Conservation (phyloP, 495 filamentous ascomycete species). For the Podospora australis region DNA sequence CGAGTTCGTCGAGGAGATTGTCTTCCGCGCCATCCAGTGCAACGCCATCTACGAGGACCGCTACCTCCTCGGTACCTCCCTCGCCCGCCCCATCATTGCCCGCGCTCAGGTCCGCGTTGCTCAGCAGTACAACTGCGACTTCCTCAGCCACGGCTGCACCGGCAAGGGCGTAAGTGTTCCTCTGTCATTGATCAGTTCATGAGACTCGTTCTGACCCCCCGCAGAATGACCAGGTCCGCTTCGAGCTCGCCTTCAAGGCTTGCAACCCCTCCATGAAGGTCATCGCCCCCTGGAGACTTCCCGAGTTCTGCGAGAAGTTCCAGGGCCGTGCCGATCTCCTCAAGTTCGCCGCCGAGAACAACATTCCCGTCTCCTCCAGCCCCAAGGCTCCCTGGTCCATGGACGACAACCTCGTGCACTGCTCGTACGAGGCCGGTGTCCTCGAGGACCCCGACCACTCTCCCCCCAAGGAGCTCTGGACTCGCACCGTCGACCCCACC, state of each 20-base stretch:
- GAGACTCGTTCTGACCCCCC: neutral
- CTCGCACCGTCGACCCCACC: slow-evolving; percentile 65
- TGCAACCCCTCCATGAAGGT: slow-evolving; percentile 72
- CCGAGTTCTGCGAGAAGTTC: slow-evolving; percentile 77
- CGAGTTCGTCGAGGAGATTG: slow-evolving; percentile 80
- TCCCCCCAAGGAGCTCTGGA: slow-evolving; percentile 82
- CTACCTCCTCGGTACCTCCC: slow-evolving; percentile 70
- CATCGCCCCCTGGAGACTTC: slow-evolving; percentile 83
- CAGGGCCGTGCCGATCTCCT: slow-evolving; percentile 82
- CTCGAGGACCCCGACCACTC: slow-evolving; percentile 60
- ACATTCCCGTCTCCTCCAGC: slow-evolving; percentile 80
- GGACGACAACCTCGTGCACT: slow-evolving; percentile 90
- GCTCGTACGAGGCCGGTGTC: slow-evolving; percentile 81
- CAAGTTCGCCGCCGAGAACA: slow-evolving; percentile 69
- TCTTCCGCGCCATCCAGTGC: slow-evolving; percentile 82
- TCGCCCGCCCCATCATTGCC: slow-evolving; percentile 87
- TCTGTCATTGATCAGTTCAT: neutral
- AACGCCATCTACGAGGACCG: slow-evolving; percentile 83
- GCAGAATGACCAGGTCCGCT: slow-evolving; percentile 74
- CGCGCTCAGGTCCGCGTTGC: slow-evolving; percentile 66
- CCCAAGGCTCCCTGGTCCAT: slow-evolving; percentile 77
- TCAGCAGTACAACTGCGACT: slow-evolving; percentile 56
- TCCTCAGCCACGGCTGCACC: slow-evolving; percentile 74
- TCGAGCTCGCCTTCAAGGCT: slow-evolving; percentile 47
- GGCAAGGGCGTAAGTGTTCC: slow-evolving; percentile 53